A percentile compares a stretch with the other conserved stretches of the same genome.
phyloP scores from a whole-genome alignment of 164 flowering plant genomes.

The Paratinospora sagittata region DNA sequence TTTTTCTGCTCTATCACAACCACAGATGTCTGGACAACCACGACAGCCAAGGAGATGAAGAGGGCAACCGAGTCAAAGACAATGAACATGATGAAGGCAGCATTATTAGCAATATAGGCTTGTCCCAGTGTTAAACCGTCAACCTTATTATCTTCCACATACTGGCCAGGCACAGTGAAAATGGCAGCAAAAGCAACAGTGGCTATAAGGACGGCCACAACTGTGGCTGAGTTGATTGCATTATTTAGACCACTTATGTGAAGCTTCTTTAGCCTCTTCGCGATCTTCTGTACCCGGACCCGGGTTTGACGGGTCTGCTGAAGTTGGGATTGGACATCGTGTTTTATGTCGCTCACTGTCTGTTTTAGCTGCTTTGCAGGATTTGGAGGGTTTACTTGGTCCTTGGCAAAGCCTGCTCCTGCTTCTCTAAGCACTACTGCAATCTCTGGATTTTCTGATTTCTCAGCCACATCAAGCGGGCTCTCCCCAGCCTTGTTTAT shows the following conservation, averaged over 20 bases:
- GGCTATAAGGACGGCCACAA: constrained; percentile 95
- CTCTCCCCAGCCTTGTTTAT: constrained; percentile 71
- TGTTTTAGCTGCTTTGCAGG: constrained; percentile 84
- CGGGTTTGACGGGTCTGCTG: constrained; percentile 83
- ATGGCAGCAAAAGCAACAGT: constrained; percentile 98
- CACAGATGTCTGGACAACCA: constrained; percentile 90
- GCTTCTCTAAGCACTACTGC: constrained; percentile 49
- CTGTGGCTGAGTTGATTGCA: constrained; percentile 86
- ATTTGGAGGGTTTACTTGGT: constrained; percentile 60
- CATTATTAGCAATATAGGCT: constrained; percentile 55
- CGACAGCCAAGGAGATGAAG: constrained; percentile 94
- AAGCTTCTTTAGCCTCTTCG: constrained; percentile 72
- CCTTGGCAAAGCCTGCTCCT: constrained; percentile 64
- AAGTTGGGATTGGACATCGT: constrained; percentile 82
- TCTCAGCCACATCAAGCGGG: constrained; percentile 83
- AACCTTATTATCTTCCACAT: constrained; percentile 32
- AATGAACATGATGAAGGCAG: constrained; percentile 70
- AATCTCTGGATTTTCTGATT: constrained; percentile 45
- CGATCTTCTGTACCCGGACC: constrained; percentile 64
- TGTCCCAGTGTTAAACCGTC: constrained; percentile 45
- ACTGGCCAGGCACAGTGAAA: constrained; percentile 89
- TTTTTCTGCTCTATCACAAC: constrained; percentile 86
- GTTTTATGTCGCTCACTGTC: constrained; percentile 94
- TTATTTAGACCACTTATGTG: constrained; percentile 93
- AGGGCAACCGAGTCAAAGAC: constrained; percentile 77